Conservation (phyloP, 768 basidiomycete species). For the Clavulina sp. region DNA sequence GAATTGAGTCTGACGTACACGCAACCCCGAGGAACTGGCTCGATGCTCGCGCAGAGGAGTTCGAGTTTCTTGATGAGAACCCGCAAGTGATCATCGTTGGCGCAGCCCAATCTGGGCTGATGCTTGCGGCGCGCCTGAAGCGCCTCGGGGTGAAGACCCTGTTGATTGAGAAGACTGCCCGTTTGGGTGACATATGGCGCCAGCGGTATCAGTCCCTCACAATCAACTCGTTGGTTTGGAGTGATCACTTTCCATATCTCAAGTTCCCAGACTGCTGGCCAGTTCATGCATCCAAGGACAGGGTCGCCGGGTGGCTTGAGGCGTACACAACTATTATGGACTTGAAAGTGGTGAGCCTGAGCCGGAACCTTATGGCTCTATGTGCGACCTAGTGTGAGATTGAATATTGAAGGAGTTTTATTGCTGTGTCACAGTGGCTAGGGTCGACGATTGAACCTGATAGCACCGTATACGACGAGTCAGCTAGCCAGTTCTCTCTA, state of each 20-base stretch:
- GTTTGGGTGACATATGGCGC: slow-evolving; percentile 18
- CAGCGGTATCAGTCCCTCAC: slow-evolving; percentile 17
- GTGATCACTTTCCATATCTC: slow-evolving; percentile 16
- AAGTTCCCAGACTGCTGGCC: slow-evolving; percentile 14
- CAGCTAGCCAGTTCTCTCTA: neutral
- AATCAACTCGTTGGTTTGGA: slow-evolving; percentile 13
- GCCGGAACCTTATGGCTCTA: too few relatives aligned
- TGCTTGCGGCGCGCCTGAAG: slow-evolving; percentile 16
- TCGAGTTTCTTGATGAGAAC: neutral
- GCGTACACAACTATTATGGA: neutral
- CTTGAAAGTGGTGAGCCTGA: neutral
- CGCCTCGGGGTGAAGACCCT: slow-evolving; percentile 14
- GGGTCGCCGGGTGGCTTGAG: slow-evolving; percentile 5
- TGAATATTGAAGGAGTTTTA: neutral
- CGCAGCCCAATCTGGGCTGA: slow-evolving; percentile 12
- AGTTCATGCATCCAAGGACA: slow-evolving; percentile 13
- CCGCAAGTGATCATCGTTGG: slow-evolving; percentile 7
- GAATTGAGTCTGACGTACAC: neutral
- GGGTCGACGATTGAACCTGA: neutral
- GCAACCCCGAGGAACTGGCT: neutral
- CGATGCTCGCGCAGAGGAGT: neutral
- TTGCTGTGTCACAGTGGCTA: neutral
- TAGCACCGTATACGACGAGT: neutral
- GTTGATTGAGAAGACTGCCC: slow-evolving; percentile 13
- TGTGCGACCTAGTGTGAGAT: neutral